Conservation (phyloP, 1,139 yeast genomes). For the Eremothecium cymbalariae region DNA sequence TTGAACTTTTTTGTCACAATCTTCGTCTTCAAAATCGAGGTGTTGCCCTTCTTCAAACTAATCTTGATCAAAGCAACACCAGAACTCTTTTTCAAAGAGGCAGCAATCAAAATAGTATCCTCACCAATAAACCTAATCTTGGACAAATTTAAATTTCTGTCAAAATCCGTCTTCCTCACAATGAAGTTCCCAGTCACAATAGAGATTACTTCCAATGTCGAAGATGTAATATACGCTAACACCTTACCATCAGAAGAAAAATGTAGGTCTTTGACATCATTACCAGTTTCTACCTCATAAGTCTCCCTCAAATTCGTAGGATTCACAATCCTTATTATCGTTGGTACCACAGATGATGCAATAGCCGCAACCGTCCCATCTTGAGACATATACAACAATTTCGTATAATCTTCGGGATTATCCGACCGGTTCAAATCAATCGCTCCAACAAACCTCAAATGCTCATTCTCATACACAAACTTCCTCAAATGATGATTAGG, state of each 20-base stretch:
- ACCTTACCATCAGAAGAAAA: slow-evolving; percentile 45
- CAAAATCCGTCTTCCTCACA: slow-evolving; percentile 32
- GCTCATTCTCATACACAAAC: slow-evolving; percentile 52
- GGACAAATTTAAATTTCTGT: slow-evolving; percentile 37
- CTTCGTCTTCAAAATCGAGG: slow-evolving; percentile 35
- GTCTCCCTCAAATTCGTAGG: slow-evolving; percentile 47
- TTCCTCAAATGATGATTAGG: slow-evolving; percentile 68
- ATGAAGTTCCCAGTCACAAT: slow-evolving; percentile 36
- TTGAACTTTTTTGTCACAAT: slow-evolving; percentile 47
- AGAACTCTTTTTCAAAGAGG: slow-evolving; percentile 40
- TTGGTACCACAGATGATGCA: slow-evolving; percentile 53
- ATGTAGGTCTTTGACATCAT: slow-evolving; percentile 42
- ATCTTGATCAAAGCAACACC: slow-evolving; percentile 34
- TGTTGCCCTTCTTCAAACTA: slow-evolving; percentile 29
- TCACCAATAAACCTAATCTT: slow-evolving; percentile 54
- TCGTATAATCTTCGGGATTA: slow-evolving; percentile 50
- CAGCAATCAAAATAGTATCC: slow-evolving; percentile 45
- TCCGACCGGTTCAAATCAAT: slow-evolving; percentile 36
- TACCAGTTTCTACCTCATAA: slow-evolving; percentile 48
- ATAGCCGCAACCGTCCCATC: slow-evolving; percentile 53
- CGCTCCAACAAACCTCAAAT: slow-evolving; percentile 52
- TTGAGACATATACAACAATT: slow-evolving; percentile 44
- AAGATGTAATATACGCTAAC: slow-evolving; percentile 50
- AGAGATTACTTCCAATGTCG: slow-evolving; percentile 45
- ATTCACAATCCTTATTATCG: slow-evolving; percentile 50